Conservation (phyloP, 208 protist genomes). For the Blastocrithidia nonstop region DNA sequence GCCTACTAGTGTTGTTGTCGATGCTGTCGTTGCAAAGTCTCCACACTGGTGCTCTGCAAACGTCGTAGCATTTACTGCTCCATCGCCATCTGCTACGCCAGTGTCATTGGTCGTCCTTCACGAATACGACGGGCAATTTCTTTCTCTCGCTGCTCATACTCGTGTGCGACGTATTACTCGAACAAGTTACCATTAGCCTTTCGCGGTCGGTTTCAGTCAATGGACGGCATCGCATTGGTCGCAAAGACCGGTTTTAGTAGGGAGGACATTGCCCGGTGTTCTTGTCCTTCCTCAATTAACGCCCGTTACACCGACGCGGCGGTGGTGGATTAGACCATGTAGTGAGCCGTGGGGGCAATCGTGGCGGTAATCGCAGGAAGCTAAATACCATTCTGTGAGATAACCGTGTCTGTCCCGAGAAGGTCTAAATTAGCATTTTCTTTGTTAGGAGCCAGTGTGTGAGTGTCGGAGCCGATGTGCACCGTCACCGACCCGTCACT, state of each 20-base stretch:
- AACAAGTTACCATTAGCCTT: conserved; percentile 18
- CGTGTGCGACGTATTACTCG: conserved; percentile 65
- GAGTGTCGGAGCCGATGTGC: conserved; percentile 62
- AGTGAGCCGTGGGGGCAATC: conserved; percentile 27
- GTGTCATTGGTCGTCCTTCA: conserved; percentile 61
- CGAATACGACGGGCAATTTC: conserved; percentile 45
- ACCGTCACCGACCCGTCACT: conserved; percentile 66
- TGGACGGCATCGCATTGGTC: conserved; percentile 21
- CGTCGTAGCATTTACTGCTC: conserved; percentile 48
- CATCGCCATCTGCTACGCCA: conserved; percentile 66
- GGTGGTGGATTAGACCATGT: conserved; percentile 34
- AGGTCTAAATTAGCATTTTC: conserved; percentile 33
- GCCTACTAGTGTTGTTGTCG: background rate
- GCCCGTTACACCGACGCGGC: conserved; percentile 58
- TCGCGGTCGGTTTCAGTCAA: conserved; percentile 51
- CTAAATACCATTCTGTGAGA: conserved; percentile 18
- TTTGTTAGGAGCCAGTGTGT: conserved; percentile 30
- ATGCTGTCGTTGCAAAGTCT: conserved; percentile 6
- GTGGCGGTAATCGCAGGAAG: conserved; percentile 37
- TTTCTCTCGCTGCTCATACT: conserved; percentile 54
- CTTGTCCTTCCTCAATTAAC: conserved; percentile 36
- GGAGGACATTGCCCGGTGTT: conserved; percentile 15
- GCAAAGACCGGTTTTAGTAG: conserved; percentile 29
- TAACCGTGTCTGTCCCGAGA: conserved; percentile 18
- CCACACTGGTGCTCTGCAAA: conserved; percentile 31